phyloP scores from a whole-genome alignment of 78 protist genomes.

The Guillardia theta region DNA sequence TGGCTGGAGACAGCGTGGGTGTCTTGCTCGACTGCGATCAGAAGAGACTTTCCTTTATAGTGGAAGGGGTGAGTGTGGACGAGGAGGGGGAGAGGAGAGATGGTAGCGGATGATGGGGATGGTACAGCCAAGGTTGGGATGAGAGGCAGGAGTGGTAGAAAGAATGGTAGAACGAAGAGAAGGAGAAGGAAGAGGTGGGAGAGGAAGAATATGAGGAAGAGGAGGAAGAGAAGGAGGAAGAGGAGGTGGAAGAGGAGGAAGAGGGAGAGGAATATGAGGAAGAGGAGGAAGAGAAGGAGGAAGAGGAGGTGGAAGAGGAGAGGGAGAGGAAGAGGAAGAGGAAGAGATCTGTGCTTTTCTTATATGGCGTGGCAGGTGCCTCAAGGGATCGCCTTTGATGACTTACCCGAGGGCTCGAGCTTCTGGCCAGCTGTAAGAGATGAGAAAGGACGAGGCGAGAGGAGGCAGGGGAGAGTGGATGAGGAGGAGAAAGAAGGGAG shows the following conservation, averaged over 20 bases:
- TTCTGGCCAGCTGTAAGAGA: not conserved
- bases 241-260: not conserved
- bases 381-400: not conserved
- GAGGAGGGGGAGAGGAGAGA: not conserved
- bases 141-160: not conserved
- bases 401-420: not conserved
- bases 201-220: not conserved
- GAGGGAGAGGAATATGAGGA: not conserved
- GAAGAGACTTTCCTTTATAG: not conserved
- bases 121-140: not conserved
- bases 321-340: not conserved
- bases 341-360: not conserved
- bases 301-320: not conserved
- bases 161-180: not conserved
- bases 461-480: not conserved
- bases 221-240: not conserved
- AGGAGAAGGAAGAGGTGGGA: not conserved
- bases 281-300: not conserved
- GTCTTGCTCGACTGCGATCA: not conserved
- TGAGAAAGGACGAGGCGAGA: not conserved
- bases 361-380: not conserved
- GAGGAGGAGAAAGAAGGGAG: not conserved
- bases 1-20: not conserved
- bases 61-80: not conserved
- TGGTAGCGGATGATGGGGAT: not conserved